These are phyloP conservation scores for Colletotrichum musicola DNA, from an alignment of 2,329 filamentous ascomycete species.

Conservation along the genomic window DNA sequence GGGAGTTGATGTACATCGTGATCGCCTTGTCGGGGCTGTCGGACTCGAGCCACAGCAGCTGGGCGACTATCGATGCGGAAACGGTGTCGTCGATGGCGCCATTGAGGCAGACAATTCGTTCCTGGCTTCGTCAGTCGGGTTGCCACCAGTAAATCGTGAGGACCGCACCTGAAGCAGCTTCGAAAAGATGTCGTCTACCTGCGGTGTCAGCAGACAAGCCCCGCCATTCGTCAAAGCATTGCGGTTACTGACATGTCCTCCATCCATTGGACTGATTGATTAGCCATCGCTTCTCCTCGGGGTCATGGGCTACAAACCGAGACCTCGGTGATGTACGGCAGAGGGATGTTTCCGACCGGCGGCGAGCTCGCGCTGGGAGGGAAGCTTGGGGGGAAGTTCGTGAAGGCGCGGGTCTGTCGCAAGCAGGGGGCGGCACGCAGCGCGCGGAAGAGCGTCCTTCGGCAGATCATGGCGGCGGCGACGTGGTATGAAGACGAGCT, in stretches of 20 bases:
- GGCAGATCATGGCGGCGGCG: conserved; percentile 50
- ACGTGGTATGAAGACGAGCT: neutral
- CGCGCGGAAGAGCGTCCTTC: conserved; percentile 49
- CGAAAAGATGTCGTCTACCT: conserved; percentile 83
- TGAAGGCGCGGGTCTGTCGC: conserved; percentile 56
- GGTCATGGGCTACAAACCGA: conserved; percentile 53
- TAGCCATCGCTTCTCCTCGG: conserved; percentile 40
- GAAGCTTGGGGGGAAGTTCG: conserved; percentile 52
- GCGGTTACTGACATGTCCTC: conserved; percentile 75
- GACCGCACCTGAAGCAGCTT: conserved; percentile 76
- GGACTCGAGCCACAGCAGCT: conserved; percentile 97
- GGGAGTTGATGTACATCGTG: conserved; percentile 97
- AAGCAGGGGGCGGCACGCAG: conserved; percentile 50
- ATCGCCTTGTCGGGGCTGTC: conserved; percentile 96
- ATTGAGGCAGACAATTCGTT: conserved; percentile 95
- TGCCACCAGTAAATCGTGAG: conserved; percentile 34
- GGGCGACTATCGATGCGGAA: conserved; percentile 94
- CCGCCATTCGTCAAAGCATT: conserved; percentile 1
- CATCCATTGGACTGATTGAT: conserved; percentile 76
- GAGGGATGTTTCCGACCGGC: conserved; percentile 59
- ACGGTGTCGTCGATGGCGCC: conserved; percentile 90
- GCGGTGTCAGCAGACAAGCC: conserved; percentile 39
- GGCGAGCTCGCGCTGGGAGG: conserved; percentile 40
- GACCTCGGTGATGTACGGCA: conserved; percentile 71
- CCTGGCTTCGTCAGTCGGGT: conserved; percentile 59